Percentiles rank a stretch among this genome's conserved stretches.
phyloP scores from a whole-genome alignment of 1,139 yeast species.

The Taphrina deformans region DNA sequence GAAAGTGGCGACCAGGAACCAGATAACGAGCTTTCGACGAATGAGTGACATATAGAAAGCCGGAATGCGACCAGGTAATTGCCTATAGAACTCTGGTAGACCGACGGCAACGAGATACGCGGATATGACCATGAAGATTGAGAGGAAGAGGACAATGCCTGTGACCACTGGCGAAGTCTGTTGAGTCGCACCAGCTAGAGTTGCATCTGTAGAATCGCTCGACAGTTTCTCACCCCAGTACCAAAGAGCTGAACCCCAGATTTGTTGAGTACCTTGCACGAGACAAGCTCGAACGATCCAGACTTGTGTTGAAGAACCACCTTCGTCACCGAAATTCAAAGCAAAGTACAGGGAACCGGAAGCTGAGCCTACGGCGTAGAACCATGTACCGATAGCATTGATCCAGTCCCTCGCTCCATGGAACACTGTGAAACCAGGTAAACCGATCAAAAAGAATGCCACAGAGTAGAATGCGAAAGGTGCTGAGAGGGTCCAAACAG shows the following conservation, averaged over 20 bases:
- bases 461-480: conserved; percentile 34
- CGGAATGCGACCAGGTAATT: conserved; percentile 36
- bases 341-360: conserved; percentile 35
- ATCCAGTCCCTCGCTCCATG: conserved; percentile 30
- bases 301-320: conserved; percentile 30
- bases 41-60: conserved; percentile 35
- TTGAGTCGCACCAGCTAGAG: conserved; percentile 31
- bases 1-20: conserved; percentile 35
- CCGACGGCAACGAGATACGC: conserved; percentile 30
- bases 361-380: conserved; percentile 35
- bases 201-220: conserved; percentile 15
- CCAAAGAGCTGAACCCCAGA: conserved; percentile 37
- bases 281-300: conserved; percentile 36
- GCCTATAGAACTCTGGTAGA: conserved; percentile 35
- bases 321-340: conserved; percentile 37
- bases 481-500: conserved; percentile 29
- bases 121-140: conserved; percentile 18
- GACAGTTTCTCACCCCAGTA: conserved; percentile 35
- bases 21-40: conserved; percentile 33
- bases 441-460: conserved; percentile 36
- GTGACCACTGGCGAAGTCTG: conserved; percentile 30
- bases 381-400: conserved; percentile 33
- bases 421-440: conserved; percentile 30
- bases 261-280: conserved; percentile 35
- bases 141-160: conserved; percentile 29